Evolutionary conservation across 164 flowering plant species (phyloP), one percentile per base, ranked within the genome.

Genomic region (Chimonanthus salicifolius): DNA sequence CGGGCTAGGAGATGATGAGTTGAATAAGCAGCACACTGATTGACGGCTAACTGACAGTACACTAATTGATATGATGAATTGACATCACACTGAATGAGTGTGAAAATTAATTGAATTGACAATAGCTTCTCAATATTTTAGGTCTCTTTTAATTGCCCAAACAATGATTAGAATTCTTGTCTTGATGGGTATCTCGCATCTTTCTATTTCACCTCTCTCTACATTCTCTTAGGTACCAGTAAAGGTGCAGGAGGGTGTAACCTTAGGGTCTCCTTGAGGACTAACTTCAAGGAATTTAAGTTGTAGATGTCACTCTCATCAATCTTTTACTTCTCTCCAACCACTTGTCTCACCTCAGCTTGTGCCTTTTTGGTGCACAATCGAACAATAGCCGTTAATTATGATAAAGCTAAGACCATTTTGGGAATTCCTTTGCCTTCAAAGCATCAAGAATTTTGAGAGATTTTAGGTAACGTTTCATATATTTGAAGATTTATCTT

Each of bases 171-270:
- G 54, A 13, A 85, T 78, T 58, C 75, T 75, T 3, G 88, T 81
- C 54, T 78, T 80, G 0, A 75, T 67, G 0, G 80, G 83, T 49
- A 85, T 74, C 15, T 76, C n/a, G 33, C 81, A 85, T 3, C 83
- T 83, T 3, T 66, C 44, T 4, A 85, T 54, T 45, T 49, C 72
- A 65, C 74, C 48, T 65, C 60, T 76, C 82, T 0, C 9, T 79
- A 2, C 80, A 70, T 77, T 84, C 79, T 65, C 87, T 68, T 11
- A 20, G 87, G 84, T 18, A 78, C 73, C 4, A 82, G 65, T 9
- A 87, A 15, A 7, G 90, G 87, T 2, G 62, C 78, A 3, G 85
- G 83, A 20, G 85, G 88, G 72, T 83, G 85, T 6, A 85, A 76
- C 71, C 88, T 81, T 7, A 85, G n/a, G n/a, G 21, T 66, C 75